Percentiles rank a stretch among this genome's conserved stretches.
phyloP scores from a whole-genome alignment of 2,329 filamentous ascomycete genomes.

The Sporothrix brasiliensis region DNA sequence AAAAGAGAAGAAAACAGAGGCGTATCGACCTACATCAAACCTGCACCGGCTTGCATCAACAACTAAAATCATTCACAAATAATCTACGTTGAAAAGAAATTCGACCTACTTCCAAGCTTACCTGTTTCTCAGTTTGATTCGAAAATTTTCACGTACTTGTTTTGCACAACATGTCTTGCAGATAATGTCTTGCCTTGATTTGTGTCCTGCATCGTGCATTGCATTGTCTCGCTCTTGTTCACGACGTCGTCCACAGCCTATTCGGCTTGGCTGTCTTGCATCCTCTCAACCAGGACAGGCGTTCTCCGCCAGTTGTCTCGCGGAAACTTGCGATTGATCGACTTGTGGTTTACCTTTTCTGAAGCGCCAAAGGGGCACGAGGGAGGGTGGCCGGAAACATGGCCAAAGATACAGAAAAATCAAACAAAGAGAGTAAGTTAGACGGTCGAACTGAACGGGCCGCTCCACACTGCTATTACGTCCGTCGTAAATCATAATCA shows the following conservation, averaged over 20 bases:
- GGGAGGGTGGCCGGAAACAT: not conserved
- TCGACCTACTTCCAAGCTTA: not conserved
- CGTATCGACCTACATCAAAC: no score
- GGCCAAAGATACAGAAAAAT: not conserved
- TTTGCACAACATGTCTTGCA: not conserved
- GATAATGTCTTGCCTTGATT: not conserved
- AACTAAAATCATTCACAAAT: no score
- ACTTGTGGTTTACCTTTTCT: not conserved
- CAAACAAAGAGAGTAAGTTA: not conserved
- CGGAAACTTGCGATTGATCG: conserved; percentile 1
- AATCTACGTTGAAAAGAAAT: no score
- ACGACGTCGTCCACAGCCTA: no score
- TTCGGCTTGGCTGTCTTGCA: not conserved
- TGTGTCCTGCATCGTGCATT: no score
- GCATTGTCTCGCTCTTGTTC: not conserved
- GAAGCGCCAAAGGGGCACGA: not conserved
- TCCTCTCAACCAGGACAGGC: not conserved
- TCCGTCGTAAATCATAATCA: not conserved
- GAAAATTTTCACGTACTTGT: not conserved
- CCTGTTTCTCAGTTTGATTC: conserved; percentile 14
- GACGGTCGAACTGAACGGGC: not conserved
- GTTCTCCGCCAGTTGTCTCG: not conserved
- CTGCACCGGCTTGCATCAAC: no score
- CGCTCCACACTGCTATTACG: not conserved
- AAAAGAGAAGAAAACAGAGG: no score